Base-by-base conservation (phyloP, 148 eudicot species). In the Silene latifolia region DNA sequence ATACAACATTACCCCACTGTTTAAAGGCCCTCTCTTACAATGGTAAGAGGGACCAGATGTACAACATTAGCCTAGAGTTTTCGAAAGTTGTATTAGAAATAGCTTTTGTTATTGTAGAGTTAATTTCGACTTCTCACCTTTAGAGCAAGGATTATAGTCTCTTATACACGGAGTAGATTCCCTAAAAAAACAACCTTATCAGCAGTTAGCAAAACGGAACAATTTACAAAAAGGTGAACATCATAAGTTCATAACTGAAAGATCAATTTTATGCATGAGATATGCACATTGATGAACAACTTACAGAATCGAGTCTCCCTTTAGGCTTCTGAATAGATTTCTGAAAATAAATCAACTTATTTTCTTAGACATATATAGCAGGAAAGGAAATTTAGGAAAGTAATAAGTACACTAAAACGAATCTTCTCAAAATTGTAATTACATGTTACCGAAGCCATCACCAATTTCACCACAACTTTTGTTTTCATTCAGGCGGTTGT, bases 121-220 rank as follows among this genome's bases (percentile, higher is more conserved):
- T 62, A 62, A 7, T 24, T 62, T 62, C 25, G 7, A 35, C 1
- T 65, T 5, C 59, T 48, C 35, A 70, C 59, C 73, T 24, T 70
- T 21, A 11, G 73, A 51, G 25, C 58, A 70, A 47, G 69, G 47
- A 15, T 79, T 25, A 70, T 27, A 65, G 21, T 60, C 46, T 7
- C 44, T 73, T 13, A 83, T 24, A 78, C 88, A 86, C 19, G 32
- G 53, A 29, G 63, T 81, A 23, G 72, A 74, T 39, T 80, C 57
- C 59, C 88, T 88, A 35, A 25, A 11, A 8, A 32, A 7, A 32
- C 3, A 4, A 32, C 35, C 47, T 5, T 42, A 17, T 56, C 48
- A 62, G 18, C 48, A 62, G 18, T 24, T 17, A 44, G 54, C 35
- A 67, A 18, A 74, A 48, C 61, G 32, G 69, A 11, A 27, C 13